These are phyloP conservation scores for Ajuga chamaepitys DNA, from an alignment of 257 asterid species.

Conservation along the genomic window DNA sequence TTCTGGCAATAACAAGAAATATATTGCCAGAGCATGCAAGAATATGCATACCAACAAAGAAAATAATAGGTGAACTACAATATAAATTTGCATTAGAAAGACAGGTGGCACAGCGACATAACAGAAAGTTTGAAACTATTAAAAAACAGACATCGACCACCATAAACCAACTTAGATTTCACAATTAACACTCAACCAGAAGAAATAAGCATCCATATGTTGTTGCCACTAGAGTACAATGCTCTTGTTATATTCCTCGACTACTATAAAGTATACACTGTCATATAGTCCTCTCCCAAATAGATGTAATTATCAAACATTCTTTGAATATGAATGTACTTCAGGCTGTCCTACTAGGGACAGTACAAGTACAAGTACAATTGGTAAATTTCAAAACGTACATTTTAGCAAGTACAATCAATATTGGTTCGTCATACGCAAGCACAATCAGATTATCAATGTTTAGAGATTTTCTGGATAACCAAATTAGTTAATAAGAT, in stretches of 20 bases:
- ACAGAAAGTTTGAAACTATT: background rate
- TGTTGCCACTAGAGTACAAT: background rate
- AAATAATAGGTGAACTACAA: background rate
- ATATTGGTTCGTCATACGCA: background rate
- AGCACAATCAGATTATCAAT: background rate
- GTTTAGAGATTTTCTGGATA: background rate
- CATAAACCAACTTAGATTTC: background rate
- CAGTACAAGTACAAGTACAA: background rate
- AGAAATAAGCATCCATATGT: background rate
- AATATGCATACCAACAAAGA: background rate
- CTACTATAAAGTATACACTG: background rate
- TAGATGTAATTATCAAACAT: background rate
- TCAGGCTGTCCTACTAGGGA: no score
- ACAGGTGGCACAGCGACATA: background rate
- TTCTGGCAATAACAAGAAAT: background rate
- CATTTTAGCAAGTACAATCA: no score
- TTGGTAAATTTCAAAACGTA: background rate
- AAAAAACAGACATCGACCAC: background rate
- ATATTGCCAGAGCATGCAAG: constrained; percentile 2
- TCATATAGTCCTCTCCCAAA: constrained; percentile 6
- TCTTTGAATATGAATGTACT: background rate
- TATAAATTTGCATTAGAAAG: background rate
- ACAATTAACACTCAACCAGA: background rate
- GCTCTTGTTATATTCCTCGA: background rate
- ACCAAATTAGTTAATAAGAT: background rate